Base-by-base conservation (phyloP, 1,284 basidiomycete species). In the Ceratorhiza oryzae-sativae region DNA sequence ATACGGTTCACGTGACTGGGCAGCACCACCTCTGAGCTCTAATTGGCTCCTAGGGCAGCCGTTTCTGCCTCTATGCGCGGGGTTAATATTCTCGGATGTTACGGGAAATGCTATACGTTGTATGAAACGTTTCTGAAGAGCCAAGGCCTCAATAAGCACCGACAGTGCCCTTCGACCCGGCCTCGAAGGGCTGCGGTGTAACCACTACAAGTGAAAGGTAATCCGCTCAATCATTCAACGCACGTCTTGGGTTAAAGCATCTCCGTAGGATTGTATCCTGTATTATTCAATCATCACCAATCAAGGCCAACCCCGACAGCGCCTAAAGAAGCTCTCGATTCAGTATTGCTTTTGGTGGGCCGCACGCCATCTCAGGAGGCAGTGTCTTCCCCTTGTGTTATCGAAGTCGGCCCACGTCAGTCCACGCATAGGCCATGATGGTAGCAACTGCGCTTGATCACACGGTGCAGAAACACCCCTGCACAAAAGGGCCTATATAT, bases 1-100 rank as follows among this genome's bases (percentile, higher is more conserved):
- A 58, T 20, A 30, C 25, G 9, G 25, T 23, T 18, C 65, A 68
- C 65, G 65, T 55, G 65, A 68, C 65, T 68, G 15, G 6, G 12
- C 23, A 58, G 63, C 36, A 41, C 51, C 63, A 67, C n/a, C n/a
- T n/a, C n/a, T n/a, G n/a, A n/a, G n/a, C n/a, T n/a, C n/a, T n/a
- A n/a, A n/a, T n/a, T n/a, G n/a, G n/a, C n/a, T n/a, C n/a, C n/a
- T n/a, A n/a, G n/a, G n/a, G n/a, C n/a, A n/a, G n/a, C n/a, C n/a
- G n/a, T n/a, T n/a, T n/a, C n/a, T n/a, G n/a, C n/a, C n/a, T n/a
- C n/a, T n/a, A n/a, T n/a, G n/a, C n/a, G n/a, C n/a, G n/a, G n/a
- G n/a, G n/a, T n/a, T n/a, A n/a, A n/a, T n/a, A n/a, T n/a, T n/a
- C n/a, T n/a, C n/a, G n/a, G n/a, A n/a, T n/a, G n/a, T n/a, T n/a